Evolutionary conservation across 208 protist species (phyloP).

Genomic region (Crithidia thermophila): DNA sequence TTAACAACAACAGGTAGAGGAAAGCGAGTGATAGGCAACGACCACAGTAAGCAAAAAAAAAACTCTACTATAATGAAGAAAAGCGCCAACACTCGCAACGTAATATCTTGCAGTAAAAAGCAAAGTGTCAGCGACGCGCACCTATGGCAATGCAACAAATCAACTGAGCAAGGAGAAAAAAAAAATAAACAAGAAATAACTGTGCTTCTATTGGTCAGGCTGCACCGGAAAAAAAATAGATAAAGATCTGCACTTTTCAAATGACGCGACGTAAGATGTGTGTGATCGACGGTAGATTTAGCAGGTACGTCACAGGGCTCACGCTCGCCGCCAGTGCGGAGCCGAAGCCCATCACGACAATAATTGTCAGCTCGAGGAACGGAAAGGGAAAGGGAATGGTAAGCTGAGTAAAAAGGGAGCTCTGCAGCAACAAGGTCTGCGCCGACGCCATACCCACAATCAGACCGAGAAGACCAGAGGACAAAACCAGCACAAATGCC

Average conservation of each 20-base stretch:
- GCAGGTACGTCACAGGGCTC: slow-evolving; percentile 49
- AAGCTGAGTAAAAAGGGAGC: slow-evolving; percentile 90
- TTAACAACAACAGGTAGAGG: too few species aligned
- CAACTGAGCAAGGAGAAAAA: neutral
- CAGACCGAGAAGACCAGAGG: slow-evolving; percentile 85
- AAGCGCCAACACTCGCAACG: too few species aligned
- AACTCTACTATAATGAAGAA: too few species aligned
- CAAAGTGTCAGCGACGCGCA: too few species aligned
- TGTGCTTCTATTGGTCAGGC: too few species aligned
- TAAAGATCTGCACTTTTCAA: slow-evolving; percentile 29
- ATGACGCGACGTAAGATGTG: slow-evolving; percentile 50
- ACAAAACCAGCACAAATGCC: slow-evolving; percentile 90
- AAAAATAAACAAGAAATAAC: slow-evolving; percentile 5
- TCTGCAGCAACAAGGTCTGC: slow-evolving; percentile 90
- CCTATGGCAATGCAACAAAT: neutral
- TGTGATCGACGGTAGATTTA: slow-evolving; percentile 61
- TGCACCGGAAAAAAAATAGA: neutral
- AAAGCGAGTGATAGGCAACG: too few species aligned
- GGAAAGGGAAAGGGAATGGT: slow-evolving; percentile 90
- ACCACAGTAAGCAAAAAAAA: too few species aligned
- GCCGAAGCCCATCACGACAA: slow-evolving; percentile 43
- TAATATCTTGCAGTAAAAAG: too few species aligned
- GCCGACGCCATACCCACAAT: slow-evolving; percentile 84
- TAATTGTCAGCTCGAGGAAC: slow-evolving; percentile 52
- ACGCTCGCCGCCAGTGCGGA: slow-evolving; percentile 49